A percentile compares a stretch with the other conserved stretches of the same genome.
phyloP scores from a whole-genome alignment of 768 basidiomycete species.

The Phanerochaete carnosa region DNA sequence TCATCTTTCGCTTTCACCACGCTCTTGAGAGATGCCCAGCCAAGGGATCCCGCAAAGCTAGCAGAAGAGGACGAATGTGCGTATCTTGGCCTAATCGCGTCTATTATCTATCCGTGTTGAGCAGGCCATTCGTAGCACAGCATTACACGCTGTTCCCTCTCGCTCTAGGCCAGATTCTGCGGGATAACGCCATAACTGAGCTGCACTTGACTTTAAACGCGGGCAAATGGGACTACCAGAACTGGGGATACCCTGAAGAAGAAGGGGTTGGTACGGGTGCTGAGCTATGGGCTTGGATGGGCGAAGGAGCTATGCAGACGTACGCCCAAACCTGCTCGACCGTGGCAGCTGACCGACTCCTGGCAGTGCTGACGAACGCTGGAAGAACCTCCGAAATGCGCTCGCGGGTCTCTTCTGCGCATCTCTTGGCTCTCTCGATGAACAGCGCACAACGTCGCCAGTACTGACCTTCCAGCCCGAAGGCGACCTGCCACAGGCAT shows the following conservation, averaged over 20 bases:
- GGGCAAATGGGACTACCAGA: constrained; percentile 86
- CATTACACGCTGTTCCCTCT: constrained; percentile 89
- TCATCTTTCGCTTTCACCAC: constrained; percentile 82
- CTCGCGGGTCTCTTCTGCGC: constrained; percentile 95
- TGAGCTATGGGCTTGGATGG: constrained; percentile 91
- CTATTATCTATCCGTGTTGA: neutral
- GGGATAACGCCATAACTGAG: constrained; percentile 82
- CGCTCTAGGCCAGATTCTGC: constrained; percentile 81
- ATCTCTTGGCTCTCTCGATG: constrained; percentile 75
- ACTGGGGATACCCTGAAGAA: constrained; percentile 81
- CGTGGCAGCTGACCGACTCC: neutral
- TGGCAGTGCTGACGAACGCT: constrained; percentile 67
- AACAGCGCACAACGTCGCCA: constrained; percentile 72
- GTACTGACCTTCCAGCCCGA: constrained; percentile 55
- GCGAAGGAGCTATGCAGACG: constrained; percentile 55
- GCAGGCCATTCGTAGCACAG: constrained; percentile 47
- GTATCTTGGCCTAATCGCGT: constrained; percentile 16
- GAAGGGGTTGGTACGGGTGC: constrained; percentile 80
- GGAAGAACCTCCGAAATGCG: constrained; percentile 84
- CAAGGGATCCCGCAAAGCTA: constrained; percentile 51
- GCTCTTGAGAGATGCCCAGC: constrained; percentile 46
- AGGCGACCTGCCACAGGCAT: constrained; percentile 50
- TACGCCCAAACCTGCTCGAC: neutral
- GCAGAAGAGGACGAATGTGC: constrained; percentile 44
- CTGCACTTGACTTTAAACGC: constrained; percentile 88